Conservation (phyloP, 148 eudicot genomes). For the Rheum nobile region DNA sequence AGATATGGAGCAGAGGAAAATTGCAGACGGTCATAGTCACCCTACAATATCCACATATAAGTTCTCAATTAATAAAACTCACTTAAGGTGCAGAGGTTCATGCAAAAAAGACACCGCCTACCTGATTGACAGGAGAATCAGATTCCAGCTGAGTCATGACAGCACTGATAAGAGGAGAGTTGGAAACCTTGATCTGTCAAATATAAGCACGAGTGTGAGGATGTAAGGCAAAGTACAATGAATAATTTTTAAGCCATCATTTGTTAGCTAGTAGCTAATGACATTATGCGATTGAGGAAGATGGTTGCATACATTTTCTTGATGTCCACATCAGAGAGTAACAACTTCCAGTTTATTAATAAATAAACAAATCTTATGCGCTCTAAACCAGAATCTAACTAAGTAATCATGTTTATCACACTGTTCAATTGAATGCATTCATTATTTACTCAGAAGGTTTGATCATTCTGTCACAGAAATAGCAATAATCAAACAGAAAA, state of each 20-base stretch:
- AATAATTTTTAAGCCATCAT: background rate
- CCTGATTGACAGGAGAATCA: conserved; percentile 90
- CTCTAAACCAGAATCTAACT: background rate
- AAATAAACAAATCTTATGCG: background rate
- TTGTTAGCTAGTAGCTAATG: background rate
- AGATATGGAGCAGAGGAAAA: conserved; percentile 9
- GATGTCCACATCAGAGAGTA: background rate
- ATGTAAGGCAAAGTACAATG: background rate
- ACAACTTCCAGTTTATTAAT: background rate
- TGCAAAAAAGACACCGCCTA: conserved; percentile 7
- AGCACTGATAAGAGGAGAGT: conserved; percentile 91
- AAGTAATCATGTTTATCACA: background rate
- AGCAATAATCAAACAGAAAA: conserved; percentile 6
- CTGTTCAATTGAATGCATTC: too few relatives aligned
- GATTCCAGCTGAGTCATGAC: conserved; percentile 88
- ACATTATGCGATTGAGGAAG: background rate
- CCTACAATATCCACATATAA: background rate
- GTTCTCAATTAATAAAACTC: background rate
- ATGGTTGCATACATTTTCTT: background rate
- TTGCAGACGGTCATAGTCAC: conserved; percentile 9
- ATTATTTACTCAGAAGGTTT: background rate
- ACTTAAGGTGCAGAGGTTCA: conserved; percentile 56
- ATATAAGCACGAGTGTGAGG: background rate
- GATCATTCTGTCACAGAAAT: background rate
- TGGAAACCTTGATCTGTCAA: conserved; percentile 84